Evolutionary conservation across 2,329 filamentous ascomycete species (phyloP).

Genomic region (Aspergillus sp.): DNA sequence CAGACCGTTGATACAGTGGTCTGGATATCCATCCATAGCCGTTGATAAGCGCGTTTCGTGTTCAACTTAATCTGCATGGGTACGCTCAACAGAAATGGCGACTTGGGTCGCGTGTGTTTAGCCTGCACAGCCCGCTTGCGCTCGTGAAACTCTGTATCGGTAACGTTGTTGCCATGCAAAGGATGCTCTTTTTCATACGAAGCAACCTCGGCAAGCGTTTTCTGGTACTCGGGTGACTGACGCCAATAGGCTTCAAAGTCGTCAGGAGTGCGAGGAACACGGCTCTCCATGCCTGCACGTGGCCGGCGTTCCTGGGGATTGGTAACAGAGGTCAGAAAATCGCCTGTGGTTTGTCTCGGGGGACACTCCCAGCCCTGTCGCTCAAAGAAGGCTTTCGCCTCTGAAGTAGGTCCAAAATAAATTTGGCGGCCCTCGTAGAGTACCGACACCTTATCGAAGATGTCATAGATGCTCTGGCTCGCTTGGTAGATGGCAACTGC

Average conservation of each 20-base stretch:
- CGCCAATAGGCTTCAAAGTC: constrained; percentile 56
- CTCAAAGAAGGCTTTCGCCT: constrained; percentile 66
- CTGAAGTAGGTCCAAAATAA: constrained; percentile 55
- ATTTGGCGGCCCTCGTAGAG: constrained; percentile 54
- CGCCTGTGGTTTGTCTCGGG: constrained; percentile 9
- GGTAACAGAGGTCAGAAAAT: constrained; percentile 41
- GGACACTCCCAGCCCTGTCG: constrained; percentile 51
- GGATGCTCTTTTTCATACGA: constrained; percentile 8
- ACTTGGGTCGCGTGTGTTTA: constrained; percentile 66
- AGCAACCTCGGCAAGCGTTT: constrained; percentile 3
- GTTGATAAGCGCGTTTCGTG: constrained; percentile 53
- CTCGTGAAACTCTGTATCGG: constrained; percentile 33
- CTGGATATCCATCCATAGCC: constrained; percentile 71
- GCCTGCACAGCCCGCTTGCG: constrained; percentile 35
- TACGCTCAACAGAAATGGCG: constrained; percentile 73
- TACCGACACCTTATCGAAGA: constrained; percentile 65
- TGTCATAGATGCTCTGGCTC: constrained; percentile 13
- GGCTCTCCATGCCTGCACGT: constrained; percentile 51
- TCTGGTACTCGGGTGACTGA: constrained; percentile 2
- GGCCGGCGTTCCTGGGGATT: constrained; percentile 60
- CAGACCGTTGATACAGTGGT: constrained; percentile 64
- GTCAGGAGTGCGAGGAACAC: constrained; percentile 65
- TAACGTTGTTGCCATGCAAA: background rate
- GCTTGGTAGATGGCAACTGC: constrained; percentile 47
- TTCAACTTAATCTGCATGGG: constrained; percentile 32